These are phyloP conservation scores for Aureobasidium sp. DNA, from an alignment of 2,329 filamentous ascomycete genomes.

Conservation along the genomic window DNA sequence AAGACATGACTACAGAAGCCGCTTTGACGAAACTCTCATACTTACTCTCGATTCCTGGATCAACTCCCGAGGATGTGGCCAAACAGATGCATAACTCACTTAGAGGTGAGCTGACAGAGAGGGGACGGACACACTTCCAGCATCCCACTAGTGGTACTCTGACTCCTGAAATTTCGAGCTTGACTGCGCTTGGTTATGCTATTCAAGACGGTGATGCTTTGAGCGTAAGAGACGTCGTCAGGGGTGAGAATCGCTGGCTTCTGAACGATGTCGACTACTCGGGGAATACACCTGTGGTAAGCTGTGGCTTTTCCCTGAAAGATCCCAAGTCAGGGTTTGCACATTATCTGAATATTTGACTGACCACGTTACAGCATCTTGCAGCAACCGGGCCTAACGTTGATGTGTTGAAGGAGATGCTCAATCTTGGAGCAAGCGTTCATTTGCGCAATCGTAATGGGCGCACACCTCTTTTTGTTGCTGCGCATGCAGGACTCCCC, in stretches of 20 bases:
- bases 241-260: constrained; percentile 58
- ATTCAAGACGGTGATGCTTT: constrained; percentile 64
- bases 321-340: no score
- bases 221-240: constrained; percentile 60
- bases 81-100: constrained; percentile 66
- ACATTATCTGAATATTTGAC: not conserved
- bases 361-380: constrained; percentile 40
- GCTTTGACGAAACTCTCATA: constrained; percentile 88
- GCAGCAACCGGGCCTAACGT: constrained; percentile 51
- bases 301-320: constrained; percentile 19
- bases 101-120: constrained; percentile 79
- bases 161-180: constrained; percentile 54
- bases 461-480: constrained; percentile 53
- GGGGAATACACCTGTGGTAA: constrained; percentile 60
- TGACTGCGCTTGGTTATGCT: constrained; percentile 73
- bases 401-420: constrained; percentile 49
- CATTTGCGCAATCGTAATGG: constrained; percentile 53
- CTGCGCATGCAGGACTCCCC: constrained; percentile 49
- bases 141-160: constrained; percentile 54
- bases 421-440: constrained; percentile 51
- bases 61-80: constrained; percentile 60
- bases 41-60: constrained; percentile 61
- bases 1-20: constrained; percentile 84
- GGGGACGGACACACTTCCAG: constrained; percentile 64
- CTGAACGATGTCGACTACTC: constrained; percentile 73